phyloP scores from a whole-genome alignment of 768 basidiomycete species.

The Boletus eberwhitei region DNA sequence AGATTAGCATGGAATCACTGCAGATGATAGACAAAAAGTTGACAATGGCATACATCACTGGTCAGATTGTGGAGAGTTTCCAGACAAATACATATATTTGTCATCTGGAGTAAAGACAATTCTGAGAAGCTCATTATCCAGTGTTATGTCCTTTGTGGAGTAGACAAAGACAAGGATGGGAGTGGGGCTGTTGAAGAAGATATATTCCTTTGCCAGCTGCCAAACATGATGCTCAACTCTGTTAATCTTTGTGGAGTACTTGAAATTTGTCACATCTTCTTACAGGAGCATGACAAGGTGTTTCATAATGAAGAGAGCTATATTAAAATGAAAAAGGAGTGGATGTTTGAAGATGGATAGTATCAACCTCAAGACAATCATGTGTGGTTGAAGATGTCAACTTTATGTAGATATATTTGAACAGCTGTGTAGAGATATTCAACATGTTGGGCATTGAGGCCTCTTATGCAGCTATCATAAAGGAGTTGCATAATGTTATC shows the following conservation, averaged over 20 bases:
- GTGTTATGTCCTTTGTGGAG: constrained; percentile 83
- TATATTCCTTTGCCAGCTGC: constrained; percentile 91
- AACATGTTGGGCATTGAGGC: constrained; percentile 96
- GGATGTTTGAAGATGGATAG: constrained; percentile 98
- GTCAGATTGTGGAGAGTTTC: constrained; percentile 91
- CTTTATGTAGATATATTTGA: constrained; percentile 88
- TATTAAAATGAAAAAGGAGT: constrained; percentile 68
- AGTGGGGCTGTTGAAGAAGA: constrained; percentile 82
- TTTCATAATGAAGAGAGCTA: constrained; percentile 60
- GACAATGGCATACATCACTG: constrained; percentile 91
- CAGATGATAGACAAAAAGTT: constrained; percentile 98
- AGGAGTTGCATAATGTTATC: constrained; percentile 91
- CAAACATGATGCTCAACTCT: constrained; percentile 96
- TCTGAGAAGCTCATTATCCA: constrained; percentile 96
- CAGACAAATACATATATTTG: constrained; percentile 94
- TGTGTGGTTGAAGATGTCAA: constrained; percentile 96
- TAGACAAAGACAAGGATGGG: constrained; percentile 83
- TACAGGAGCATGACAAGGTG: constrained; percentile 85
- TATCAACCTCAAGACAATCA: constrained; percentile 90
- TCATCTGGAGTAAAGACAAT: constrained; percentile 99
- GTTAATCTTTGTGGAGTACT: constrained; percentile 93
- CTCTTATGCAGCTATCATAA: constrained; percentile 90
- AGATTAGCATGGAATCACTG: too few species aligned
- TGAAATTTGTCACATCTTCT: constrained; percentile 88
- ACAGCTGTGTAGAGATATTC: constrained; percentile 95